Conservation (phyloP, 1,284 basidiomycete species). For the Mycena sp. region DNA sequence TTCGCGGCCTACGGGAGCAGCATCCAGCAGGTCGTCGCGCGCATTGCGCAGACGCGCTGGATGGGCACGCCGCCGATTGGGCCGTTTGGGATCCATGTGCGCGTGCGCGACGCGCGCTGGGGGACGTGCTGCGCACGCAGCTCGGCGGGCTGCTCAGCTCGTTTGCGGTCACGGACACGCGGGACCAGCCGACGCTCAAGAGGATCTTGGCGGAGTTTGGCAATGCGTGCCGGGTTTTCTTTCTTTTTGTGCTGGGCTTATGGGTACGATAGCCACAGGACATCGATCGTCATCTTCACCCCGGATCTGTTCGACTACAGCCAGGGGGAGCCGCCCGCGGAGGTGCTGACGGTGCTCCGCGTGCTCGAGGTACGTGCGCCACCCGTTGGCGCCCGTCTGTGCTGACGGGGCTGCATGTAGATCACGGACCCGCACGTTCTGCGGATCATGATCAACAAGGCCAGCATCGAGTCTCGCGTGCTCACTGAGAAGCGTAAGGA, state of each 20-base stretch:
- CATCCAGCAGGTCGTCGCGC: slow-evolving; percentile 66
- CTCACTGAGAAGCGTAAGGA: slow-evolving; percentile 70
- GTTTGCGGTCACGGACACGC: slow-evolving; percentile 82
- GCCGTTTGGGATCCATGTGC: slow-evolving; percentile 86
- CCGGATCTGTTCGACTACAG: slow-evolving; percentile 84
- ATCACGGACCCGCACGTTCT: slow-evolving; percentile 80
- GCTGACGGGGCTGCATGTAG: slow-evolving; percentile 48
- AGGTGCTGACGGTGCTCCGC: slow-evolving; percentile 81
- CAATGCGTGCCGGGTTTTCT: slow-evolving; percentile 54
- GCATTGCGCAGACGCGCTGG: slow-evolving; percentile 71
- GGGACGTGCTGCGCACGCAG: slow-evolving; percentile 70
- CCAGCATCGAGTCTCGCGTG: slow-evolving; percentile 77
- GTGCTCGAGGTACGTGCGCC: slow-evolving; percentile 75
- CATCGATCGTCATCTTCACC: slow-evolving; percentile 69
- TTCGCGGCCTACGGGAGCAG: slow-evolving; percentile 72
- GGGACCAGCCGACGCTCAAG: slow-evolving; percentile 74
- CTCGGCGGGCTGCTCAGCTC: slow-evolving; percentile 72
- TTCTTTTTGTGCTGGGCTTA: slow-evolving; percentile 17
- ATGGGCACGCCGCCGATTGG: slow-evolving; percentile 81
- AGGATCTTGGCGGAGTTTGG: slow-evolving; percentile 62
- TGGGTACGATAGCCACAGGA: slow-evolving; percentile 42
- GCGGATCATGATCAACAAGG: slow-evolving; percentile 84
- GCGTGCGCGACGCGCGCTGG: slow-evolving; percentile 79
- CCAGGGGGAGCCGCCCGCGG: slow-evolving; percentile 67
- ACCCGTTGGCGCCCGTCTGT: not conserved